These are phyloP conservation scores for Punctularia strigosozonata DNA, from an alignment of 768 basidiomycete species.

Conservation along the genomic window DNA sequence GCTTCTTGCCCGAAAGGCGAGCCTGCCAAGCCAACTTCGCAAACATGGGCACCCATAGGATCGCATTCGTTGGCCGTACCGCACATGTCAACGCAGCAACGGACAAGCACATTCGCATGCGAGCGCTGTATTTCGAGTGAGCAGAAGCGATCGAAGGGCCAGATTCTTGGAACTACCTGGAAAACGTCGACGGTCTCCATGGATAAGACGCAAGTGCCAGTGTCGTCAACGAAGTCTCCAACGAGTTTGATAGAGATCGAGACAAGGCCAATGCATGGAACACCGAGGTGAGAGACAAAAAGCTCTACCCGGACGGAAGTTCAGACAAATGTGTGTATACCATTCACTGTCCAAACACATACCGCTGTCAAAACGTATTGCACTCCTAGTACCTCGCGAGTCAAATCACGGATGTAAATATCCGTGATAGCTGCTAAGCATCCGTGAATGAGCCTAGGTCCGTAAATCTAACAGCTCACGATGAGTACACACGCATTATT, in stretches of 20 bases:
- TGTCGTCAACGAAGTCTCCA: slow-evolving; percentile 80
- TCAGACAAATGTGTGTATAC: not conserved
- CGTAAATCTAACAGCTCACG: slow-evolving; percentile 37
- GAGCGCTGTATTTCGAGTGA: slow-evolving; percentile 20
- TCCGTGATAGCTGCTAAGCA: slow-evolving; percentile 72
- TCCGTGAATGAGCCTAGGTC: slow-evolving; percentile 72
- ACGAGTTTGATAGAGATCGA: slow-evolving; percentile 83
- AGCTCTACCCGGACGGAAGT: slow-evolving; percentile 33
- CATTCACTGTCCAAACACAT: slow-evolving; percentile 19
- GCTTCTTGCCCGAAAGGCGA: slow-evolving; percentile 10
- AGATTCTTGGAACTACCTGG: slow-evolving; percentile 6
- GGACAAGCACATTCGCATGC: slow-evolving; percentile 24
- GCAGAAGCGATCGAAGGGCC: slow-evolving; percentile 9
- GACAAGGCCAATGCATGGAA: slow-evolving; percentile 81
- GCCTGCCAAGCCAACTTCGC: slow-evolving; percentile 42
- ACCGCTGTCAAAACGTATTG: slow-evolving; percentile 53
- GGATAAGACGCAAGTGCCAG: slow-evolving; percentile 72
- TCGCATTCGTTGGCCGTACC: slow-evolving; percentile 78
- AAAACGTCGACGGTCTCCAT: slow-evolving; percentile 29
- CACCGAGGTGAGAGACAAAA: slow-evolving; percentile 75
- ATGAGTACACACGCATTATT: slow-evolving; percentile 1
- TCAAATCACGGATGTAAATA: slow-evolving; percentile 54
- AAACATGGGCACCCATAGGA: slow-evolving; percentile 76
- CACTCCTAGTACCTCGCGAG: slow-evolving; percentile 43
- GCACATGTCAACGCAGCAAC: slow-evolving; percentile 73